Base-by-base conservation (phyloP, 2,329 filamentous ascomycete genomes). In the Alternaria incomplexa region DNA sequence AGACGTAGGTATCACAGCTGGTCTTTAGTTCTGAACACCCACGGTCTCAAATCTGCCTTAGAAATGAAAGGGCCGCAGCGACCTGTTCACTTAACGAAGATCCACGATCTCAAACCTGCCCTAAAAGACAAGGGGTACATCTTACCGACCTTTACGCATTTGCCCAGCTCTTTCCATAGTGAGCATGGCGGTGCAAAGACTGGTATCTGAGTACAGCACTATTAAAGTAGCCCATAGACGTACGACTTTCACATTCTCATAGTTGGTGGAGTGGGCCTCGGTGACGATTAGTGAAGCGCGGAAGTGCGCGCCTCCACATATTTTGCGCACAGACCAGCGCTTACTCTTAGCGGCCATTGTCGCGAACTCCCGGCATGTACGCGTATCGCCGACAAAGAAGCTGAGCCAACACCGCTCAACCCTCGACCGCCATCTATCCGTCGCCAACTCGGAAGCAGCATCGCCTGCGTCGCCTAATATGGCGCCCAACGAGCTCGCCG, bases 401-500 rank as follows among this genome's bases (percentile, higher is more conserved):
- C 50, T 40, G 25, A 54, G n/a, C 22, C 52, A 54, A 25, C 52
- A 54, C 36, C 43, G 40, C 48, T 36, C 59, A 58, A 58, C 47
- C 45, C 40, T 56, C 32, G 25, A 61, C 44, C 48, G 50, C 60
- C 58, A 25, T 50, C 56, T 26, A 3, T n/a, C 61, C 54, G 60
- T 62, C 54, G 52, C 52, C 47, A 20, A 51, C 51, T 43, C 55
- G 69, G 68, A 68, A 71, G 69, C 71, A 75, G 73, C 63, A 67
- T 65, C 68, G 65, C 71, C 69, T 72, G 72, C 70, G 68, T 62
- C 67, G 71, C 70, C 71, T 59, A 67, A 43, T 62, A 73, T 76
- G 71, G 69, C 73, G 73, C 70, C 69, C 67, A 68, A 70, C 72
- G 72, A 73, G 68, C 74, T 68, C 64, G 71, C 74, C 62, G 73